Evolutionary conservation across 2,329 filamentous ascomycete species (phyloP).

Genomic region (Colletotrichum neosansevieriae): DNA sequence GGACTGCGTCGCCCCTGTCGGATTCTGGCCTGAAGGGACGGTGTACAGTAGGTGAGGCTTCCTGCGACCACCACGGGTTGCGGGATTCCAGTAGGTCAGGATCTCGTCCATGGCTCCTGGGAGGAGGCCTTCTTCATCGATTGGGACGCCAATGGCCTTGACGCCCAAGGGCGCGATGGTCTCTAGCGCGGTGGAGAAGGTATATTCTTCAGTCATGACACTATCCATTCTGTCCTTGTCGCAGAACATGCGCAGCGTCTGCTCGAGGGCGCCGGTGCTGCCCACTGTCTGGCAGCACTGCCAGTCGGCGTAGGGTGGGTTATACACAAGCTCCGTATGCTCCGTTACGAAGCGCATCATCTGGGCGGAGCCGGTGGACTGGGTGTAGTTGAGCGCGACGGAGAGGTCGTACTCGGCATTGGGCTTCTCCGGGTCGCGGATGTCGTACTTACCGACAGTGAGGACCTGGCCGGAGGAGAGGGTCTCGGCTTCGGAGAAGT

Average conservation of each 20-base stretch:
- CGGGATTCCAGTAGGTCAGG: slow-evolving; percentile 62
- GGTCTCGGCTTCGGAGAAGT: slow-evolving; percentile 79
- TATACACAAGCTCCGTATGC: slow-evolving; percentile 91
- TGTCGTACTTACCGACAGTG: slow-evolving; percentile 86
- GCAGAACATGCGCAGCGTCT: slow-evolving; percentile 85
- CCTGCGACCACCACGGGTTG: slow-evolving; percentile 56
- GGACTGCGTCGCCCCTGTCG: slow-evolving; percentile 86
- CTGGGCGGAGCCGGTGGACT: slow-evolving; percentile 87
- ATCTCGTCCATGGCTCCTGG: slow-evolving; percentile 65
- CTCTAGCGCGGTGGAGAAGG: slow-evolving; percentile 80
- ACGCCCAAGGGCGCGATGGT: slow-evolving; percentile 67
- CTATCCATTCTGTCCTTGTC: slow-evolving; percentile 77
- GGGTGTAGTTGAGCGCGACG: slow-evolving; percentile 93
- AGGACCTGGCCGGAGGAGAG: slow-evolving; percentile 70
- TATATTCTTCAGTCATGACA: slow-evolving; percentile 90
- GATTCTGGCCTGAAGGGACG: slow-evolving; percentile 86
- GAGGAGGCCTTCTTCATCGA: slow-evolving; percentile 67
- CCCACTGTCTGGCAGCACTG: slow-evolving; percentile 84
- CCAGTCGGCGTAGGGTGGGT: slow-evolving; percentile 93
- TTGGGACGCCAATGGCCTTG: slow-evolving; percentile 61
- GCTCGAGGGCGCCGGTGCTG: slow-evolving; percentile 87
- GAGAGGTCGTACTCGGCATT: slow-evolving; percentile 76
- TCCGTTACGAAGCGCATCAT: slow-evolving; percentile 92
- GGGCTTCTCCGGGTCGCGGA: slow-evolving; percentile 62
- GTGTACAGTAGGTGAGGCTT: slow-evolving; percentile 71